Percentiles rank a stretch among this genome's conserved stretches.
phyloP scores from a whole-genome alignment of 1,284 basidiomycete genomes.

The Irpex lacteus region DNA sequence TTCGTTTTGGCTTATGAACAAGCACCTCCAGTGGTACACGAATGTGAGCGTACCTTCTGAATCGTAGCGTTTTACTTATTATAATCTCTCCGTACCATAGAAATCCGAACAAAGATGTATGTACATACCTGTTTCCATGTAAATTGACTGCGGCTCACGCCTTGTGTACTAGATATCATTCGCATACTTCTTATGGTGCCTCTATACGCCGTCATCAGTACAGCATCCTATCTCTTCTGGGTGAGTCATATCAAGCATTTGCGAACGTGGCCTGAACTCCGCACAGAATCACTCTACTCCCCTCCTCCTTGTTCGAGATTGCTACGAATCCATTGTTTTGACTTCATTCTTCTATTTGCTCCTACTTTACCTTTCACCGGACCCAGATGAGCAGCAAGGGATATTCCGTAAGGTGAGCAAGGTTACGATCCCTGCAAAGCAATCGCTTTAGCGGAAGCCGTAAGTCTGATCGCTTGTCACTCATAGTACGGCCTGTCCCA shows the following conservation, averaged over 20 bases:
- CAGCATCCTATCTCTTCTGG: slow-evolving; percentile 73
- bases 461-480: background rate
- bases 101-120: slow-evolving; percentile 67
- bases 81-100: slow-evolving; percentile 28
- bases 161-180: slow-evolving; percentile 56
- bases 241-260: slow-evolving; percentile 26
- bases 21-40: slow-evolving; percentile 73
- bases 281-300: slow-evolving; percentile 61
- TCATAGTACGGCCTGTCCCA: slow-evolving; percentile 46
- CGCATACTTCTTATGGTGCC: slow-evolving; percentile 80
- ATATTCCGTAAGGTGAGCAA: slow-evolving; percentile 49
- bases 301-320: slow-evolving; percentile 60
- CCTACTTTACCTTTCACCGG: slow-evolving; percentile 67
- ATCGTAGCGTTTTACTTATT: background rate
- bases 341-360: slow-evolving; percentile 80
- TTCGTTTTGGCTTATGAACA: slow-evolving; percentile 72
- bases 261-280: too few species aligned
- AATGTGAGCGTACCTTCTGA: slow-evolving; percentile 40
- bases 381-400: slow-evolving; percentile 57
- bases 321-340: slow-evolving; percentile 69
- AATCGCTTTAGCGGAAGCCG: too few species aligned
- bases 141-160: background rate
- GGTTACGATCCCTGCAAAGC: background rate
- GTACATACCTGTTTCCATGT: slow-evolving; percentile 16
- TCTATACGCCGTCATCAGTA: slow-evolving; percentile 67